Base-by-base conservation (phyloP, 257 asterid species). In the Jasminum sambac region DNA sequence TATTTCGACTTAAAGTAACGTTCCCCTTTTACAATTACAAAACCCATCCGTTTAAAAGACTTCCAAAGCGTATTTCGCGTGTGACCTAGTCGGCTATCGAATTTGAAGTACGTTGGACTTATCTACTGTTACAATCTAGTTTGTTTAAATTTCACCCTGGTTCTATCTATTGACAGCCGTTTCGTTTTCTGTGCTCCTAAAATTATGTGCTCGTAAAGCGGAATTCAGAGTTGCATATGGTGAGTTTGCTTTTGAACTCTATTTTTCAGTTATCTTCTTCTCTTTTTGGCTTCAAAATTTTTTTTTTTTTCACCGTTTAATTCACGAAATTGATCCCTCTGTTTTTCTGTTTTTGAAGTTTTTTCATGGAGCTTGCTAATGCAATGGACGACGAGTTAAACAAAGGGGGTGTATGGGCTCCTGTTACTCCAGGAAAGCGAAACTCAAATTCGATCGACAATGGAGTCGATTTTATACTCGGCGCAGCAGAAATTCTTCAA, bases 391-490 rank as follows among this genome's bases (percentile, higher is more conserved):
- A 14, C n/a, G 69, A 73, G 42, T 34, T 63, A 66, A 61, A 66
- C 64, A 66, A 36, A 44, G 46, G 46, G 36, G 36, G 17, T 63
- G 70, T 39, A 7, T 80, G 71, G 71, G 62, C 16, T 66, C 79
- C 81, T 23, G 11, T 34, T 0, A 80, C 81, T 0, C 84, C 79
- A 4, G 14, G 19, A 24, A 59, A 41, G 26, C 24, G 40, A 37
- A 67, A 16, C 25, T 57, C 38, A 23, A 59, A 16, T 9, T 65
- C 52, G 25, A 13, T 2, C 16, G 42, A 13, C 63, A 73, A 30
- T n/a, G 66, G 2, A 11, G 26, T 67, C 8, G 40, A 52, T 66
- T 59, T 63, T 16, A 19, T 25, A 50, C 40, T 59, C 63, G 73
- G 57, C 4, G 17, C 52, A 36, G 23, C 14, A 0, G 37, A 13